Percentiles rank a stretch among this genome's conserved stretches.
phyloP scores from a whole-genome alignment of 306 rosid genomes.

The Myrica gale region DNA sequence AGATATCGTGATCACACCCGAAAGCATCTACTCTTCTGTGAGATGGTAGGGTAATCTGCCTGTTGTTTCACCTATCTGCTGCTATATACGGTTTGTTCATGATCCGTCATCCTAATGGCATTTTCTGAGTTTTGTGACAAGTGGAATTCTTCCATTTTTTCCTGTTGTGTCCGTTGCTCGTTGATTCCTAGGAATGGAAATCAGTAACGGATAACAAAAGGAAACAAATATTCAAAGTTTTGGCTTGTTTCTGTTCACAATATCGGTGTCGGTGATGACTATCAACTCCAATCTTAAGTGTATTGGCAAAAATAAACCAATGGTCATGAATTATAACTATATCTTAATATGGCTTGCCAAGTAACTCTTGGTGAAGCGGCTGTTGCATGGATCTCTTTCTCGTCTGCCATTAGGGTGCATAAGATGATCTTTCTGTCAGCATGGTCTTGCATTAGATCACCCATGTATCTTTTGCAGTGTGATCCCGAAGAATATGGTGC shows the following conservation, averaged over 20 bases:
- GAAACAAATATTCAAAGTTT: background rate
- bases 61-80: background rate
- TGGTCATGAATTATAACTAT: background rate
- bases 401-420: background rate
- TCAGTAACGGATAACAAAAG: background rate
- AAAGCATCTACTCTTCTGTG: background rate
- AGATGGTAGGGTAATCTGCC: background rate
- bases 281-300: background rate
- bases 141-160: background rate
- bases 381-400: background rate
- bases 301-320: background rate
- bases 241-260: background rate
- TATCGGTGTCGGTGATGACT: background rate
- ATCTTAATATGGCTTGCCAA: background rate
- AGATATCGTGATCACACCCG: background rate
- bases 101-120: background rate
- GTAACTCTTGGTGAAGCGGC: background rate
- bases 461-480: conserved; percentile 54
- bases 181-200: background rate
- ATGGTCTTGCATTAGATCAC: background rate
- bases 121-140: background rate
- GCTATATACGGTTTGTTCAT: background rate
- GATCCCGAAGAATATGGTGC: conserved; percentile 73
- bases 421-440: background rate
- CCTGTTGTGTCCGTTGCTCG: background rate